Evolutionary conservation across 768 basidiomycete genomes (phyloP), one percentile per base, ranked within the genome.

Genomic region (Suillus decipiens): DNA sequence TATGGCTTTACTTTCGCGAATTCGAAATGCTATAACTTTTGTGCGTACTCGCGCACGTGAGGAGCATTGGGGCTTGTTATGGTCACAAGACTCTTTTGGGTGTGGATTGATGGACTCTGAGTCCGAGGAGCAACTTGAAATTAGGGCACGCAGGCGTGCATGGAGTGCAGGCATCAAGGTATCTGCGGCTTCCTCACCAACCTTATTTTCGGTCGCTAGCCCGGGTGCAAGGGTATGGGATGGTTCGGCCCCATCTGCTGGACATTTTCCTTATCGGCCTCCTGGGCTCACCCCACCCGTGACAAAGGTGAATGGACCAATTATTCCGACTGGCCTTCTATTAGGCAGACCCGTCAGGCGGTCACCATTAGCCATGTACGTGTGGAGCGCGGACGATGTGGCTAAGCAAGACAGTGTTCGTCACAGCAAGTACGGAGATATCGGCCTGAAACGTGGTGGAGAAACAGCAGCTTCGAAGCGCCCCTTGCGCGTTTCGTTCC

Each of bases 101-200:
- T 41, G 28, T 31, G 37, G 39, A 19, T 17, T 57, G 15, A 63
- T 64, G 65, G 74, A 75, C 22, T 8, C 61, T 12, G 74, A 75
- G 34, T 22, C 53, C 5, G 73, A 76, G 58, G 63, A 47, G 17
- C 72, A 84, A 7, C 76, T 90, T 28, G 87, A 88, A 71, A 78
- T 84, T 45, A 82, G 82, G 65, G 83, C 84, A 39, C 80, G 84
- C 43, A 80, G 90, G 36, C 79, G 88, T 11, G 89, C 89, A 8
- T 92, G 89, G 89, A 79, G 84, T 60, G 84, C 84, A 64, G 77
- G 81, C 41, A 79, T 80, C 22, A 78, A 83, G 63, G 69, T 80
- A 56, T 74, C 76, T 57, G 36, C 31, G 17, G 41, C 39, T 45
- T 61, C 48, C 3, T 34, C 64, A 22, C 63, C 60, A 17, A n/a